Base-by-base conservation (phyloP, 2,329 filamentous ascomycete genomes). In the Pyrenophora tritici-repentis region DNA sequence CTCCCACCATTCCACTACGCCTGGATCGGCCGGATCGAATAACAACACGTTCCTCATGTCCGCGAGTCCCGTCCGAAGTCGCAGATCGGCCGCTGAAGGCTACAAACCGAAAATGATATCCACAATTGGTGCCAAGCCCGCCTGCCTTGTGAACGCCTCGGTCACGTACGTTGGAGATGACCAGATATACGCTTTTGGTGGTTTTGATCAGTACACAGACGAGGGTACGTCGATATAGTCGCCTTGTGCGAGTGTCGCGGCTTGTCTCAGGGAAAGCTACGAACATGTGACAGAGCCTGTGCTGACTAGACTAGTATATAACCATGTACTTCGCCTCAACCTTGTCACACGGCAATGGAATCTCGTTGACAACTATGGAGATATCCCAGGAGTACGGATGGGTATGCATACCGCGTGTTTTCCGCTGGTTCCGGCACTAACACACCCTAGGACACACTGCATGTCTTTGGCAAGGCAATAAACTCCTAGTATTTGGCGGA, bases 151-250 rank as follows among this genome's bases (percentile, higher is more conserved):
- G 62, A 99, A 99, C 79, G 94, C 94, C 44, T 97, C 94, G 1
- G 93, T 97, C 54, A 99, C 94, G n/a, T 97, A 96, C 73, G 96
- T 94, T 68, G 92, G 92, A 53, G 94, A 96, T 76, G 94, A 97
- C 72, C 87, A 94, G 74, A 97, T 99, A 65, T 97, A 95, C 75
- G 94, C 93, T 9, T 99, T 99, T 79, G 94, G 94, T 36, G 94
- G 94, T 14, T 99, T 99, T 69, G 94, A 99, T 71, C 93, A 97
- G 75, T 97, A 96, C 71, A 99, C 94, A 0, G 94, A 99, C 73
- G 94, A 99, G 78, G 90, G 82, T 83, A 57, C 37, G 60, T 55
- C 7, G 17, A 29, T 4, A 29, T 9, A 29, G 10, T 29, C 9
- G 26, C 26, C 26, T 9, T 10, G 26, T 29, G 26, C 26, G 26